Base-by-base conservation (phyloP, 352 stramenopile genomes). In the Phytophthora hibernalis region DNA sequence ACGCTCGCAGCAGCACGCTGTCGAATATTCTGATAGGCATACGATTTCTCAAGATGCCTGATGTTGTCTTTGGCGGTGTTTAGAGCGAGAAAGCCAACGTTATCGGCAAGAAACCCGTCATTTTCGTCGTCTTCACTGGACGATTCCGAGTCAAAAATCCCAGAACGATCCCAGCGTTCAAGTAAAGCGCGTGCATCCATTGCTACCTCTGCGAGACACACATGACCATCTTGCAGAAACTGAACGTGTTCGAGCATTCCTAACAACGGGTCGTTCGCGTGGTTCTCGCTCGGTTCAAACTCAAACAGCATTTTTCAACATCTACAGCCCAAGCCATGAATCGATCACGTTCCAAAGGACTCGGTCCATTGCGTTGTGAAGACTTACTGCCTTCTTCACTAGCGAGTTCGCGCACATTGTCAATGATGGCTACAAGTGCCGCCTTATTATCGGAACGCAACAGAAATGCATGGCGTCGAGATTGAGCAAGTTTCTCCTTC, bases 1-100 rank as follows among this genome's bases (percentile, higher is more conserved):
- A 89, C 50, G 35, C 74, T 76, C 16, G 74, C 79, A 16, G 82
- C 83, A 13, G 82, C 79, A 21, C 80, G 78, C 60, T 90, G 79
- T 1, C 80, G 80, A 20, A 89, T 42, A 20, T 61, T 82, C 51
- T 86, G 77, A 60, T 89, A 89, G 20, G 73, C 79, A 28, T 92
- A 82, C 40, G 83, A 90, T 6, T 74, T 24, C 22, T 79, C 48
- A 5, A 74, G 30, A 33, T 45, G 43, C 0, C 56, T 31, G 5
- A 45, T 16, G 6, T 42, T 59, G 30, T 70, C 54, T 54, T 71
- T 70, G 3, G 28, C 42, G 31, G 55, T 18, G 20, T 45, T 35
- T 5, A 47, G n/a, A 33, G 10, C 16, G 10, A 63, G 44, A 21
- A 63, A 42, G 1, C 22, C 21, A 49, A 7, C 2, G 16, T 28